Base-by-base conservation (phyloP, 2,329 filamentous ascomycete genomes). In the Bimuria novae-zelandiae region DNA sequence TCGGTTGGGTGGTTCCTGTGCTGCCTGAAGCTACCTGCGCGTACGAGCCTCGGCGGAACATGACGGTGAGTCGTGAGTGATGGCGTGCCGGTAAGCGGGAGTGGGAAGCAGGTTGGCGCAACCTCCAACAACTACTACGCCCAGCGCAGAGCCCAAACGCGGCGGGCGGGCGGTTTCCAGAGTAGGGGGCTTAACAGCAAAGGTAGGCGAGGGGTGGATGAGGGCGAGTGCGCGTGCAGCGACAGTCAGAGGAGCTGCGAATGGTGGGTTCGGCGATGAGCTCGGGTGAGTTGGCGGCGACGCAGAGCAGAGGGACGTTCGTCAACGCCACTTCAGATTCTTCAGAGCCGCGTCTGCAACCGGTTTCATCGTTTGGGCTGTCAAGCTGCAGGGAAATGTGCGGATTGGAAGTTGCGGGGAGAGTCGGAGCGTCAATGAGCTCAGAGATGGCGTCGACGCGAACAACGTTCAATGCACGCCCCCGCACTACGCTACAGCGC, bases 1-100 rank as follows among this genome's bases (percentile, higher is more conserved):
- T 64, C 57, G 55, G 71, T 61, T 55, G 75, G 45, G 55, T 63
- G 57, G 56, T 67, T 49, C 55, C 64, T 50, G 62, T 58, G 60
- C 77, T 77, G 33, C 82, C 83, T 48, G 82, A 81, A 52, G 83
- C 79, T 53, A 86, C 82, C 22, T 83, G 85, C 62, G 84, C 83
- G 74, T 86, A 86, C 46, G 84, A 86, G 36, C 81, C 82, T 60
- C 83, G 77, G 67, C 82, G 79, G 62, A 62, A 64, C 62, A 66
- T 65, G 52, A 33, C 29, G 37, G 42, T 30, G 29, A 40, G 36
- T 36, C 23, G 41, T 47, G 21, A 29, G 48, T 51, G 35, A 36
- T 49, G 32, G 40, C 37, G 35, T 37, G 44, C 39, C 16, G 44
- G 44, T 22, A 21, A 37, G 32, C 44, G 33, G 27, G 35, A 12